Evolutionary conservation across 1,139 yeast species (phyloP).

Genomic region (Suhomyces guaymorum): DNA sequence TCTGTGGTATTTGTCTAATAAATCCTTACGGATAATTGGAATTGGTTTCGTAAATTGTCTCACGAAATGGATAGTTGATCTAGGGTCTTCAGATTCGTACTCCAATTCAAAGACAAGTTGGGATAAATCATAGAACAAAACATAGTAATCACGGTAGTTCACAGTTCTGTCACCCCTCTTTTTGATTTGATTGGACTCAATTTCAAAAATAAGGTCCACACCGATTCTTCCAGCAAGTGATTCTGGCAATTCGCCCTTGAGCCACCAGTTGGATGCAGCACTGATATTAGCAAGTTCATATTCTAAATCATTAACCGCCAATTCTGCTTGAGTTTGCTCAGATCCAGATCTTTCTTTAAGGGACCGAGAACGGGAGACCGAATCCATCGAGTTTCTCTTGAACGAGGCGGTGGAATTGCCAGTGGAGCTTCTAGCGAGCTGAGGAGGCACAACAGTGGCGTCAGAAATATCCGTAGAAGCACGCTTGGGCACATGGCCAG

Average conservation of each 20-base stretch:
- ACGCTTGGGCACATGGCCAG: constrained; percentile 13
- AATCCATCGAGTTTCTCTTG: constrained; percentile 16
- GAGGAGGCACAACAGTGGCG: constrained; percentile 12
- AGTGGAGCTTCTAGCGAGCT: constrained; percentile 23
- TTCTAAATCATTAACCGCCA: constrained; percentile 27
- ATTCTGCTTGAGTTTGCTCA: constrained; percentile 36
- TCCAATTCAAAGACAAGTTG: constrained; percentile 61
- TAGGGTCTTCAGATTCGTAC: constrained; percentile 58
- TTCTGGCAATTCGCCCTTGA: constrained; percentile 60
- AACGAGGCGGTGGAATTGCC: constrained; percentile 29
- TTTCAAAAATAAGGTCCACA: constrained; percentile 59
- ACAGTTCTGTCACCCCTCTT: constrained; percentile 60
- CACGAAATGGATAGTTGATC: constrained; percentile 49
- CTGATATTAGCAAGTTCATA: constrained; percentile 36
- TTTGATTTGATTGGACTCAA: constrained; percentile 55
- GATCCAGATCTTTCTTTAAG: constrained; percentile 17
- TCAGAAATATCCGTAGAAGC: constrained; percentile 27
- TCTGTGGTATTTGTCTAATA: constrained; percentile 52
- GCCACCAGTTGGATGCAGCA: constrained; percentile 62
- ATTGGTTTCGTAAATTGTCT: constrained; percentile 44
- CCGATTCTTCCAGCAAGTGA: constrained; percentile 45
- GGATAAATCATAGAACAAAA: constrained; percentile 72
- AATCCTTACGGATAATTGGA: constrained; percentile 50
- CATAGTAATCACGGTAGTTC: constrained; percentile 65
- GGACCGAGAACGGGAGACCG: constrained; percentile 22